Conservation (phyloP, 345 rosid species). For the Anastatica hierochuntica region DNA sequence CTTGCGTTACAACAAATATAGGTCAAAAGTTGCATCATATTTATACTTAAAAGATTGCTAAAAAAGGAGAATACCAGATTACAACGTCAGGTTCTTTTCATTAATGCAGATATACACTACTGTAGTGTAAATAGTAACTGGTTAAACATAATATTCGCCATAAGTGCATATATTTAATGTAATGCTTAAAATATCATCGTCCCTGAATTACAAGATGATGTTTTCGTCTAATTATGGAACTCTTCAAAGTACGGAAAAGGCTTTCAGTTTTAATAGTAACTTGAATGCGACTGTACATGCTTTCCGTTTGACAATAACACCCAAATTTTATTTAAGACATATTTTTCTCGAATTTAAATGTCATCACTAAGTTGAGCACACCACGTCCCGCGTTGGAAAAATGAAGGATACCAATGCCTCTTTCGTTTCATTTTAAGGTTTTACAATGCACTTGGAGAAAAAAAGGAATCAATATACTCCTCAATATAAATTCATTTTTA, state of each 20-base stretch:
- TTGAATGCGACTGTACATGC: conserved; percentile 4
- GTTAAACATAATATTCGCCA: background rate
- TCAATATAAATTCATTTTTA: too few species aligned
- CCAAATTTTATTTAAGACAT: background rate
- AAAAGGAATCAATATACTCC: too few species aligned
- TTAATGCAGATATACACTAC: too few species aligned
- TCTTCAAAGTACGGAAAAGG: background rate
- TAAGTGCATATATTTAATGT: background rate
- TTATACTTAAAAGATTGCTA: background rate
- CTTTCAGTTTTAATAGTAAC: background rate
- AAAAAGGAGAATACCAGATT: background rate
- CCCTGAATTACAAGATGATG: background rate
- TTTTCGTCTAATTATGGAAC: background rate
- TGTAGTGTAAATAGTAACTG: too few species aligned
- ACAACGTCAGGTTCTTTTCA: too few species aligned
- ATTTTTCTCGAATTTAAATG: background rate
- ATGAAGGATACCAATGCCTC: too few species aligned
- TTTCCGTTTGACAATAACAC: background rate
- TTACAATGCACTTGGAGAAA: too few species aligned
- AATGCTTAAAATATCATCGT: background rate
- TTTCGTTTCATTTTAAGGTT: too few species aligned
- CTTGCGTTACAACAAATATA: background rate
- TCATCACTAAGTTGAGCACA: too few species aligned
- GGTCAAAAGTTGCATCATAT: background rate
- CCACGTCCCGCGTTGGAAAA: too few species aligned